Evolutionary conservation across 2,329 filamentous ascomycete genomes (phyloP).

Genomic region (Trichoderma sp.): DNA sequence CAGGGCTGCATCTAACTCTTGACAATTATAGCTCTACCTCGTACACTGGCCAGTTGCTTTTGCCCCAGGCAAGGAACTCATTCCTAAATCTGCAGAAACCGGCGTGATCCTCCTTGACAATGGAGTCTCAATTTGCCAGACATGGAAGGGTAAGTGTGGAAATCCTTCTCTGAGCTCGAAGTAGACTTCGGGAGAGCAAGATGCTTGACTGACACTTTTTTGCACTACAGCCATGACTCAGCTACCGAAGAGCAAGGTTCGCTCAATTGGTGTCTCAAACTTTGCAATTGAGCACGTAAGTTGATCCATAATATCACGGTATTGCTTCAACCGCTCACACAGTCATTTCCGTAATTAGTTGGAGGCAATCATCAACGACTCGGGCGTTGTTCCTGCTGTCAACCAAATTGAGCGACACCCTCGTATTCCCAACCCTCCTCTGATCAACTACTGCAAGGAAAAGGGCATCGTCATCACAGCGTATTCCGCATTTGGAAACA

Average conservation of each 20-base stretch:
- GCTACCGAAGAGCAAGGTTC: constrained; percentile 59
- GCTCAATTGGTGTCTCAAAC: constrained; percentile 71
- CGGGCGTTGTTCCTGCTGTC: constrained; percentile 57
- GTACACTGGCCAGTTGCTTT: constrained; percentile 63
- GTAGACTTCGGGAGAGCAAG: background rate
- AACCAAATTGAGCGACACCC: constrained; percentile 71
- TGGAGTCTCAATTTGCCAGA: constrained; percentile 41
- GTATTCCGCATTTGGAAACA: constrained; percentile 57
- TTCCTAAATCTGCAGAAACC: constrained; percentile 42
- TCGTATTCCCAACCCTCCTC: constrained; percentile 54
- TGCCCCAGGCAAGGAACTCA: constrained; percentile 40
- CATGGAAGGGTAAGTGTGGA: constrained; percentile 37
- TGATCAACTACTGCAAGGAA: constrained; percentile 58
- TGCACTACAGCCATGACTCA: constrained; percentile 45
- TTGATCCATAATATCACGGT: background rate
- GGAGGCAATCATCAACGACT: constrained; percentile 54
- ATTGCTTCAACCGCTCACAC: background rate
- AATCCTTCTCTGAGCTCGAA: too few species aligned
- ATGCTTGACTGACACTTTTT: background rate
- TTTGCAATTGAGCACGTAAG: constrained; percentile 46
- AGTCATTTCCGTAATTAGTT: constrained; percentile 48
- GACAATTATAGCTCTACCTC: constrained; percentile 48
- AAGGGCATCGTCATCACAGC: constrained; percentile 65
- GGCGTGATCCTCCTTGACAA: constrained; percentile 42
- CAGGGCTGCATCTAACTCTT: background rate